Evolutionary conservation across 73 alveolate genomes (phyloP).

Genomic region (Vitrella brassicaformis): DNA sequence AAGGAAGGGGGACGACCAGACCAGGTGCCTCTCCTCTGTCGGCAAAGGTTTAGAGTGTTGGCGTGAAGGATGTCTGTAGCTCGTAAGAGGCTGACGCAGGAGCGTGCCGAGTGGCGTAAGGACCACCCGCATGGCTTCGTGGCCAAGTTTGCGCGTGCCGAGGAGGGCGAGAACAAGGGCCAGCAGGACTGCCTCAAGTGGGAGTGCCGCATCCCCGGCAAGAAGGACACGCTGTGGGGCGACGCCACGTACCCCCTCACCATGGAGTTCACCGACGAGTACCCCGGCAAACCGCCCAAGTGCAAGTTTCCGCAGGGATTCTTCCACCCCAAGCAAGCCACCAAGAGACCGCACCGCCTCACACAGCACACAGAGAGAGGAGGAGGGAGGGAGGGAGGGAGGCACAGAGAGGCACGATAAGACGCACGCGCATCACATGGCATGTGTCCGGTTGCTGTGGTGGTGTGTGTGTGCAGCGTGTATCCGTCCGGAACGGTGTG

Average conservation of each 20-base stretch:
- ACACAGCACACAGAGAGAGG: too few species aligned
- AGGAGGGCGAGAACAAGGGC: conserved; percentile 56
- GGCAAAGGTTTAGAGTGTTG: too few species aligned
- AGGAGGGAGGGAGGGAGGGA: too few species aligned
- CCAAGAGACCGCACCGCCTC: too few species aligned
- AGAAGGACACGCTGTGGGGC: conserved; percentile 71
- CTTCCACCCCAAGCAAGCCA: conserved; percentile 40
- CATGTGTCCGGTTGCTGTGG: too few species aligned
- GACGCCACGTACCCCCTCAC: conserved; percentile 78
- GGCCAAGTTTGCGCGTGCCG: conserved; percentile 59
- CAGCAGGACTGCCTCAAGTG: conserved; percentile 58
- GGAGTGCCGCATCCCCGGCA: conserved; percentile 86
- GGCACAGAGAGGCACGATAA: too few species aligned
- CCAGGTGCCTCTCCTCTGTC: too few species aligned
- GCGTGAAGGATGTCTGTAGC: conserved; percentile 3
- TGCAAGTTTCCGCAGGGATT: conserved; percentile 73
- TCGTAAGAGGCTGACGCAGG: conserved; percentile 57
- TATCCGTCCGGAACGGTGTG: conserved; percentile 94
- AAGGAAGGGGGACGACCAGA: too few species aligned
- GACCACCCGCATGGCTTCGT: conserved; percentile 87
- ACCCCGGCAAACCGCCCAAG: conserved; percentile 91
- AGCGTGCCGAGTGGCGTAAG: conserved; percentile 79
- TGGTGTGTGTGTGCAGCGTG: too few species aligned
- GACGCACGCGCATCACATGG: too few species aligned
- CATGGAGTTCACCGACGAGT: conserved; percentile 84